Base-by-base conservation (phyloP, 768 basidiomycete species). In the Hygrophorus russula region DNA sequence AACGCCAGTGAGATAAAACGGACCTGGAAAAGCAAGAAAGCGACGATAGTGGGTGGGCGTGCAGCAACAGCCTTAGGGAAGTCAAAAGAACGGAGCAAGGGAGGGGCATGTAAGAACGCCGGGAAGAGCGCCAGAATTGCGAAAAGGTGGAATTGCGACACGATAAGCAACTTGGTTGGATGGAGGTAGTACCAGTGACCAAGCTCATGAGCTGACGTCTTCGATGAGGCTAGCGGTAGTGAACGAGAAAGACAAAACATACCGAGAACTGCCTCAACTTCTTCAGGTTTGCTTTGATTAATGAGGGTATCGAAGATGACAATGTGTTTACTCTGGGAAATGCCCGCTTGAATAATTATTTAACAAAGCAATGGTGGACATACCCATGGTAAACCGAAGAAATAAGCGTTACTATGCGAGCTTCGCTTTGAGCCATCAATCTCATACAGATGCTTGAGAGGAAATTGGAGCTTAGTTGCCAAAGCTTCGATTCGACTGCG, bases 241-340 rank as follows among this genome's bases (percentile, higher is more conserved):
- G 27, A 17, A 38, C 30, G 41, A 40, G 14, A 29, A 14, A 10
- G 24, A 27, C 42, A 36, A 9, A 7, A 56, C 65, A 14, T 51
- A 70, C 70, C 81, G 34, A 97, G 75, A n/a, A 99, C 91, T 27
- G 96, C 94, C 53, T 97, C 94, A 20, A 99, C 90, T 60, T 97
- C 90, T 18, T 89, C 86, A 0, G 92, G 76, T 53, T 81, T 78
- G 60, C 78, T 84, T 55, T 97, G 79, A 56, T 93, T 82, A 61
- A 98, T 91, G 50, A 99, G 74, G 0, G 94, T 98, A 53, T 99
- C 96, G 55, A 91, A 99, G 56, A 99, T 85, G 59, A 98, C 91
- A 51, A 94, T 89, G 62, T 92, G 89, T 53, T 92, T 92, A 65
- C 80, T 85, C 84, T 87, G 45, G 10, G 30, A 37, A 31, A 33